Evolutionary conservation across 2,329 filamentous ascomycete genomes (phyloP), one percentile per base, ranked within the genome.

Genomic region (Biscogniauxia sp.): DNA sequence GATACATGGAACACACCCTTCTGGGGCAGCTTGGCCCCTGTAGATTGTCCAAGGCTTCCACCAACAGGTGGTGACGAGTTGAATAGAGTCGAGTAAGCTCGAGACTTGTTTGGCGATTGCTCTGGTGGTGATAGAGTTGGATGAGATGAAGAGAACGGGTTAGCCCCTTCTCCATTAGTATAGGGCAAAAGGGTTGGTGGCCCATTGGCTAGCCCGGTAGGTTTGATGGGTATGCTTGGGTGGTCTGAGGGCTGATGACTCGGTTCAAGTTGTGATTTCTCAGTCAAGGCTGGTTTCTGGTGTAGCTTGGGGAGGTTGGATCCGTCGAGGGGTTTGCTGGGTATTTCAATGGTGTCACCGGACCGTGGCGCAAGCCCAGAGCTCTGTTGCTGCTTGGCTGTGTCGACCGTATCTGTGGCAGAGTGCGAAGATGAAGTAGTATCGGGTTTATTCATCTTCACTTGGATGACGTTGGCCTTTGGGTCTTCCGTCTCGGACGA

Each of bases 401-500:
- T 67, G 55, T 65, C 63, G 19, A 68, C 64, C 23, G 63, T 68
- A 55, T 70, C 69, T 50, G 65, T 58, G 9, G 61, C 54, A 51
- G 69, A 50, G 8, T 66, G 62, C 17, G 70, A 70, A 23, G 66
- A 66, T 45, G 72, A 66, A 53, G 61, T 37, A 45, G 15, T 59
- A 49, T 68, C 68, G 9, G 68, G 65, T 17, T 70, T 68, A 51
- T 74, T 79, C 26, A 84, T 70, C 70, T 84, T 87, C 60, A 87
- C 72, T 69, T 84, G 85, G 69, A 87, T 84, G 9, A 78, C 73
- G 19, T 79, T 78, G 49, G 76, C 73, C n/a, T 75, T 86, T 53
- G 87, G 80, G 70, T 89, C 90, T 49, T 85, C 85, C 66, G 80
- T 80, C 61, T 82, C 84, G 19, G 82, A 80, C 57, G 65, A 64